Conservation (phyloP, 2,329 filamentous ascomycete genomes). For the Stachybotrys echinatus region DNA sequence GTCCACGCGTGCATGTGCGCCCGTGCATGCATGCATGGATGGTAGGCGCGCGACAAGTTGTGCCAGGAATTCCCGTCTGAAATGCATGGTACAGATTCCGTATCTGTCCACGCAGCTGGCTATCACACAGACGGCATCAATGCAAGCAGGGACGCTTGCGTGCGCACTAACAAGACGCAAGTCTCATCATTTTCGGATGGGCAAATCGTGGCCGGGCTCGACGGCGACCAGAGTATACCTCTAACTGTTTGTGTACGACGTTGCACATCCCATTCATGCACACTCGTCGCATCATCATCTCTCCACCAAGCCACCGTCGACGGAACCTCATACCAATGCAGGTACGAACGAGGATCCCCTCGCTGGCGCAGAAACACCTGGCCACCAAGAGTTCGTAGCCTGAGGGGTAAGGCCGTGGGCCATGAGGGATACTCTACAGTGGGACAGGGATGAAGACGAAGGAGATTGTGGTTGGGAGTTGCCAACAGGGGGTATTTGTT, state of each 20-base stretch:
- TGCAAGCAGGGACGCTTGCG: neutral
- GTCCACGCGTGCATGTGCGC: too few relatives aligned
- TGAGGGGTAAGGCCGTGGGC: too few relatives aligned
- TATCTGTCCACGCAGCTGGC: neutral
- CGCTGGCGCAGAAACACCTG: neutral
- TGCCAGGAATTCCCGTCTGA: too few relatives aligned
- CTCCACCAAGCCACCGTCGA: neutral
- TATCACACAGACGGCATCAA: neutral
- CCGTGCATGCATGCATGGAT: too few relatives aligned
- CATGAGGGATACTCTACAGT: too few relatives aligned
- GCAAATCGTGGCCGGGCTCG: neutral
- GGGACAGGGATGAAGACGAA: too few relatives aligned
- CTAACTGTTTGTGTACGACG: neutral
- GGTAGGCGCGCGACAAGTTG: too few relatives aligned
- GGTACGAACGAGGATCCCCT: neutral
- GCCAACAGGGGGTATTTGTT: too few relatives aligned
- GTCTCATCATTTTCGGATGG: neutral
- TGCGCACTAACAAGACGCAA: neutral
- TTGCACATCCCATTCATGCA: neutral
- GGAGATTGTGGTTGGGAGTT: too few relatives aligned
- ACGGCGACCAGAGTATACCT: neutral
- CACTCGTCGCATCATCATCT: neutral
- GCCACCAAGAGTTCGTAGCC: too few relatives aligned
- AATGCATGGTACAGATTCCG: neutral
- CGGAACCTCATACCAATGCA: neutral